phyloP scores from a whole-genome alignment of 129 eudicot genomes.

The Artemisia argyi region DNA sequence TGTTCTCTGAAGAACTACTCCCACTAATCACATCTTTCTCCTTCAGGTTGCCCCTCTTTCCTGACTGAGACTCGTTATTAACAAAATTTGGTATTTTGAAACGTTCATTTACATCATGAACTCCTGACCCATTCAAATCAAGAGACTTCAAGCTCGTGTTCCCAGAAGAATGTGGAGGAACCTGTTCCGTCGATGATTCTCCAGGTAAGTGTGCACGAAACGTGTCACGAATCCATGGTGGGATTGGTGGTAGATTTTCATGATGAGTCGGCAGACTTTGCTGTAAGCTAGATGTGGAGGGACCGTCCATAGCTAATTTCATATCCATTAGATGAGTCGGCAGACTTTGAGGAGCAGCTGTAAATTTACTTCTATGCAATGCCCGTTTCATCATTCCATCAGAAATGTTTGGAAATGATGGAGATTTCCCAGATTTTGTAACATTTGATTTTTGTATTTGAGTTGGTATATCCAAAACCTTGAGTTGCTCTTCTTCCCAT shows the following conservation, averaged over 20 bases:
- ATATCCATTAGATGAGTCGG: conserved; percentile 80
- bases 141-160: conserved; percentile 39
- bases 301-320: conserved; percentile 65
- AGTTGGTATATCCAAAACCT: conserved; percentile 49
- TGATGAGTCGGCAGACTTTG: too few relatives aligned
- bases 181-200: conserved; percentile 43
- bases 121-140: conserved; percentile 44
- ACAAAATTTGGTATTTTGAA: conserved; percentile 41
- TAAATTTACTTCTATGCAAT: conserved; percentile 50
- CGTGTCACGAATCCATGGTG: conserved; percentile 42
- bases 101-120: conserved; percentile 21
- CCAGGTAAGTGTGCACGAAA: conserved; percentile 39
- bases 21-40: conserved; percentile 43
- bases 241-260: conserved; percentile 37
- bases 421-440: conserved; percentile 45
- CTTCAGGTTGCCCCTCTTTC: conserved; percentile 14
- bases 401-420: conserved; percentile 50
- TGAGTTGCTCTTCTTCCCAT: conserved; percentile 90
- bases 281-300: conserved; percentile 32
- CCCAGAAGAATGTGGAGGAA: conserved; percentile 47
- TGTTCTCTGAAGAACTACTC: conserved; percentile 42
- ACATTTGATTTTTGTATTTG: conserved; percentile 30
- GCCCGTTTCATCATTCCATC: conserved; percentile 84
- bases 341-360: conserved; percentile 47
- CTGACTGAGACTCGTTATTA: conserved; percentile 23